These are phyloP conservation scores for Tricladium varicosporioides DNA, from an alignment of 2,329 filamentous ascomycete species.

Conservation along the genomic window DNA sequence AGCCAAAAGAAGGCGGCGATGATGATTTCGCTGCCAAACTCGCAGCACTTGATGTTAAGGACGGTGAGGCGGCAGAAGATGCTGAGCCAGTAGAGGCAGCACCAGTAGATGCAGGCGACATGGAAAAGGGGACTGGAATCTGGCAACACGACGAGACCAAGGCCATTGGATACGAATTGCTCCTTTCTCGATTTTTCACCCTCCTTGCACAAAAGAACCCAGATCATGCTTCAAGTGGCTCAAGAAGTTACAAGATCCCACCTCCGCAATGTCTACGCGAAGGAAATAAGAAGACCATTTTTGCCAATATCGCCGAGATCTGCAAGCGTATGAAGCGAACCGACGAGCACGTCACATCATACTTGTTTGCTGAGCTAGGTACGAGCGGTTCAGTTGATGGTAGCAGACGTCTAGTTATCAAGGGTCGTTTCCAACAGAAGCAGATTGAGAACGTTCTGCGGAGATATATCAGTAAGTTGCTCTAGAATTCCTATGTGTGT, in stretches of 20 bases:
- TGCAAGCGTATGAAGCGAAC: constrained; percentile 99
- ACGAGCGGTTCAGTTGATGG: constrained; percentile 95
- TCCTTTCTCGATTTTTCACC: constrained; percentile 91
- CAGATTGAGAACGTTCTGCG: constrained; percentile 96
- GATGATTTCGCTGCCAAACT: constrained; percentile 35
- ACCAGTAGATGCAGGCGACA: constrained; percentile 32
- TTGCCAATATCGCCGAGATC: constrained; percentile 98
- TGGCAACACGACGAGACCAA: constrained; percentile 37
- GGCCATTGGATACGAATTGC: constrained; percentile 76
- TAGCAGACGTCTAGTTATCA: constrained; percentile 90
- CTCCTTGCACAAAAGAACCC: constrained; percentile 95
- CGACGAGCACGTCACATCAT: constrained; percentile 95
- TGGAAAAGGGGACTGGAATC: constrained; percentile 37
- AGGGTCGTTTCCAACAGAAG: constrained; percentile 99
- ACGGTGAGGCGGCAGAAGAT: constrained; percentile 26
- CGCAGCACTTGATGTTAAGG: constrained; percentile 32
- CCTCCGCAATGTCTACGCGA: constrained; percentile 98
- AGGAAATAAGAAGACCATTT: constrained; percentile 99
- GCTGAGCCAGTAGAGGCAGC: constrained; percentile 22
- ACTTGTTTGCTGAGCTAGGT: constrained; percentile 97
- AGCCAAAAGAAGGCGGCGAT: constrained; percentile 34
- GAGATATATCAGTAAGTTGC: constrained; percentile 81
- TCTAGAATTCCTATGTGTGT: constrained; percentile 31
- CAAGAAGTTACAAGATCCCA: constrained; percentile 98
- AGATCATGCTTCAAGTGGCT: constrained; percentile 83